phyloP scores from a whole-genome alignment of 371 early-diverging fungal species.

The Zychaea mexicana region DNA sequence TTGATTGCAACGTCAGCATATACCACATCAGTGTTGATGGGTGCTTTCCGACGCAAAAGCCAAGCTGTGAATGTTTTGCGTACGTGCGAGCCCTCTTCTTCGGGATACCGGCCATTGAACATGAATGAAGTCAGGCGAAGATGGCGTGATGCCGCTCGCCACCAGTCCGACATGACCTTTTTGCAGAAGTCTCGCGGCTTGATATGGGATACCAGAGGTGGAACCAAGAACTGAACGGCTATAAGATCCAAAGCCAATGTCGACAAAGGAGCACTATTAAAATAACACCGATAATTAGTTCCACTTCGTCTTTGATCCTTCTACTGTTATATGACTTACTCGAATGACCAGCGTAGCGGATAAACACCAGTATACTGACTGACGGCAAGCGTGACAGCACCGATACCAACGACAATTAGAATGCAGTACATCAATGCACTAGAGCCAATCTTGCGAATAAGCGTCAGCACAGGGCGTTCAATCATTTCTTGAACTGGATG shows the following conservation, averaged over 20 bases:
- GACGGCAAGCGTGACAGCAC: slow-evolving; percentile 55
- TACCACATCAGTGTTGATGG: slow-evolving; percentile 17
- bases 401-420: slow-evolving; percentile 72
- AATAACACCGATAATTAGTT: too few species aligned
- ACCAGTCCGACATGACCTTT: slow-evolving; percentile 63
- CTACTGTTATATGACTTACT: slow-evolving; percentile 29
- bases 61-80: slow-evolving; percentile 52
- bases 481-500: slow-evolving; percentile 91
- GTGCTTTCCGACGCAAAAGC: slow-evolving; percentile 34
- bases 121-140: slow-evolving; percentile 84
- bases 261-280: slow-evolving; percentile 24
- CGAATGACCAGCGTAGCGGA: slow-evolving; percentile 54
- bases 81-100: slow-evolving; percentile 67
- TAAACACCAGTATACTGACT: slow-evolving; percentile 42
- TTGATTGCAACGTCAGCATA: slow-evolving; percentile 37
- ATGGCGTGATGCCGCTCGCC: slow-evolving; percentile 62
- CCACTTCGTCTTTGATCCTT: neutral
- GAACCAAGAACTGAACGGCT: slow-evolving; percentile 74
- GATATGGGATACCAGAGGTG: slow-evolving; percentile 61
- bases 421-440: slow-evolving; percentile 81
- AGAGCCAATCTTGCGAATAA: slow-evolving; percentile 78
- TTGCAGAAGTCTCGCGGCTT: slow-evolving; percentile 58
- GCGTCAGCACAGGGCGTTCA: slow-evolving; percentile 72
- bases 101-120: slow-evolving; percentile 69
- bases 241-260: slow-evolving; percentile 70